These are phyloP conservation scores for Penicillium sp. DNA, from an alignment of 2,329 filamentous ascomycete species.

Conservation along the genomic window DNA sequence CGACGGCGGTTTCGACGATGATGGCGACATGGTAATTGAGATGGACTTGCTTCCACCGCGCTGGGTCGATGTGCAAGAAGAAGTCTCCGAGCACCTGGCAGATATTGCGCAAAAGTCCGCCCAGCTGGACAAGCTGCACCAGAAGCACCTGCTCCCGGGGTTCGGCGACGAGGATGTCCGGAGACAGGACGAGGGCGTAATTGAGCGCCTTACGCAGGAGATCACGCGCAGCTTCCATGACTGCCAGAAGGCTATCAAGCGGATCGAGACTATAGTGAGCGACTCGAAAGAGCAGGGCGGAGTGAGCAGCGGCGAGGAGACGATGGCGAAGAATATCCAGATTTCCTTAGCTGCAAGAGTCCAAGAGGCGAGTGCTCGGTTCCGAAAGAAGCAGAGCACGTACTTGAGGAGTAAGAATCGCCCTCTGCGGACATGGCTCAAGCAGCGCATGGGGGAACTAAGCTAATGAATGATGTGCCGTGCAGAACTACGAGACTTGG, in stretches of 20 bases:
- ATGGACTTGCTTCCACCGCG: slow-evolving; percentile 94
- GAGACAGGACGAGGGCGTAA: slow-evolving; percentile 78
- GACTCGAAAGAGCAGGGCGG: slow-evolving; percentile 67
- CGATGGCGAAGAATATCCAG: slow-evolving; percentile 94
- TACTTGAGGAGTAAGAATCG: slow-evolving; percentile 77
- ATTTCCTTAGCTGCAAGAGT: slow-evolving; percentile 82
- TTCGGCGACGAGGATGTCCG: slow-evolving; percentile 95
- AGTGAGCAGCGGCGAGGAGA: slow-evolving; percentile 79
- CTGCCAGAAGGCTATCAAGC: slow-evolving; percentile 83
- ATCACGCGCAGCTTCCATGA: slow-evolving; percentile 86
- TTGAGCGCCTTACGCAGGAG: slow-evolving; percentile 82
- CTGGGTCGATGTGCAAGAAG: slow-evolving; percentile 93
- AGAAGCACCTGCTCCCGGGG: slow-evolving; percentile 92
- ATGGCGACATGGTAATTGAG: slow-evolving; percentile 93
- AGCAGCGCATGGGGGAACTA: background rate
- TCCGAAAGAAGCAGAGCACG: slow-evolving; percentile 94
- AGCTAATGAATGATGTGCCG: slow-evolving; percentile 11
- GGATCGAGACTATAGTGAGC: slow-evolving; percentile 79
- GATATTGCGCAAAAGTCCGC: slow-evolving; percentile 78
- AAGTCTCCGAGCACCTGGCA: slow-evolving; percentile 76
- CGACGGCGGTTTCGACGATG: slow-evolving; percentile 64
- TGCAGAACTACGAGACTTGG: slow-evolving; percentile 68
- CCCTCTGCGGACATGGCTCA: background rate
- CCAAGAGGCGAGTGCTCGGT: slow-evolving; percentile 84
- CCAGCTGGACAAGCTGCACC: slow-evolving; percentile 84